Evolutionary conservation across 192 early-diverging fungal genomes (phyloP).

Genomic region (Entomortierella chlamydospora): DNA sequence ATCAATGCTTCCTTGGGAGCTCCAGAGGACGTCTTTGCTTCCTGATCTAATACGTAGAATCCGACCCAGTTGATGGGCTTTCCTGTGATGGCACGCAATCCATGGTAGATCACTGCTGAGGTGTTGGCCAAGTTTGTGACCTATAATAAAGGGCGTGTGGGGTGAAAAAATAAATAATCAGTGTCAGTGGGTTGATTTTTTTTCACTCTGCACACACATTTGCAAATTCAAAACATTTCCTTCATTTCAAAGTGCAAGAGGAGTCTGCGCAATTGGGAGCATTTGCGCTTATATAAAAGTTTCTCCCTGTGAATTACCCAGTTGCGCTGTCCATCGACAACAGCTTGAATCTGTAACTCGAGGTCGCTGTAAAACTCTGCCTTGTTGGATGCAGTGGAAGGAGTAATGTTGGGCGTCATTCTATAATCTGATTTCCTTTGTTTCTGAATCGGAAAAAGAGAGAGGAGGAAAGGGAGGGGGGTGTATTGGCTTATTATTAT

Average conservation of each 20-base stretch:
- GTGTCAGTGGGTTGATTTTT: background rate
- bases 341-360: constrained; percentile 62
- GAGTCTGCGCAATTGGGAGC: too few relatives aligned
- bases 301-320: too few relatives aligned
- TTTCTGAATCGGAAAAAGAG: too few relatives aligned
- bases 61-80: constrained; percentile 85
- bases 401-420: constrained; percentile 39
- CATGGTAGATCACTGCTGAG: constrained; percentile 83
- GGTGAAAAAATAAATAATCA: background rate
- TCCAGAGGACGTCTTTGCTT: too few relatives aligned
- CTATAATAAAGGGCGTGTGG: constrained; percentile 14
- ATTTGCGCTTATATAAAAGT: too few relatives aligned
- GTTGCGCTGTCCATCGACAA: constrained; percentile 79
- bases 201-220: background rate
- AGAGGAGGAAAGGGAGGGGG: background rate
- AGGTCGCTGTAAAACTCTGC: constrained; percentile 80
- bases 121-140: constrained; percentile 86
- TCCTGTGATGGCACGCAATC: constrained; percentile 72
- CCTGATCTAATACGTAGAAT: constrained; percentile 79
- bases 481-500: too few relatives aligned
- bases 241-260: too few relatives aligned
- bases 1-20: constrained; percentile 64
- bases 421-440: background rate
- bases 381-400: constrained; percentile 58
- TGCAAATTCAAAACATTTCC: background rate